These are phyloP conservation scores for Hortaea werneckii DNA, from an alignment of 2,329 filamentous ascomycete genomes.

Conservation along the genomic window DNA sequence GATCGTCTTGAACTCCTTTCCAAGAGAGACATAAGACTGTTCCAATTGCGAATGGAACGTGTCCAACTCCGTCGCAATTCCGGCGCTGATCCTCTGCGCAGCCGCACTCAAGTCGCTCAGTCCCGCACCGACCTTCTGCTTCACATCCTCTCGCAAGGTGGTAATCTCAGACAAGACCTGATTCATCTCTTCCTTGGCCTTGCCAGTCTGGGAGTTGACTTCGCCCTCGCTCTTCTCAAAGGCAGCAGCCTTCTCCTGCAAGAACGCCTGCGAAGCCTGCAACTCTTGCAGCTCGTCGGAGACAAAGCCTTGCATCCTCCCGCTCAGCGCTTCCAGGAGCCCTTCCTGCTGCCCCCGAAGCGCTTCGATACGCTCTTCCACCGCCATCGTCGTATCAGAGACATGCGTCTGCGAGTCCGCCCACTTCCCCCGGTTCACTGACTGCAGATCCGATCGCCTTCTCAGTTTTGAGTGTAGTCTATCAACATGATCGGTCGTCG, in stretches of 20 bases:
- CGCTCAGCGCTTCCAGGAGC: slow-evolving; percentile 57
- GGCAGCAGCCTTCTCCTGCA: slow-evolving; percentile 57
- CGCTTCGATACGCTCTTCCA: slow-evolving; percentile 63
- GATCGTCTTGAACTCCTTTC: slow-evolving; percentile 73
- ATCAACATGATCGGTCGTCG: slow-evolving; percentile 69
- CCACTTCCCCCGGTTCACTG: slow-evolving; percentile 71
- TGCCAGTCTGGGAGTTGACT: slow-evolving; percentile 56
- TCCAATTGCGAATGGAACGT: slow-evolving; percentile 80
- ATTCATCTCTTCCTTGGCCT: slow-evolving; percentile 78
- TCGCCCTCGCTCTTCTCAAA: slow-evolving; percentile 60
- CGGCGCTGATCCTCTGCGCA: slow-evolving; percentile 78
- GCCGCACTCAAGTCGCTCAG: slow-evolving; percentile 72
- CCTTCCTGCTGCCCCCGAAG: slow-evolving; percentile 65
- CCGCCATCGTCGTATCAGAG: slow-evolving; percentile 60
- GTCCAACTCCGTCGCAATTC: slow-evolving; percentile 75
- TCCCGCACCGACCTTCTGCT: slow-evolving; percentile 73
- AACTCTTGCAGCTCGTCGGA: slow-evolving; percentile 63
- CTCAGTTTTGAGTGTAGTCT: slow-evolving; percentile 78
- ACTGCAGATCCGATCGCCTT: slow-evolving; percentile 74
- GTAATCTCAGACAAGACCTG: slow-evolving; percentile 86
- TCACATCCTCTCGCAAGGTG: slow-evolving; percentile 77
- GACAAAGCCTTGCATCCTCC: slow-evolving; percentile 68
- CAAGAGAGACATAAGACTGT: slow-evolving; percentile 70
- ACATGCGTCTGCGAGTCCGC: slow-evolving; percentile 65
- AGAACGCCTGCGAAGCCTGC: slow-evolving; percentile 56